Evolutionary conservation across 2,329 filamentous ascomycete species (phyloP).

Genomic region (Periconia digitata): DNA sequence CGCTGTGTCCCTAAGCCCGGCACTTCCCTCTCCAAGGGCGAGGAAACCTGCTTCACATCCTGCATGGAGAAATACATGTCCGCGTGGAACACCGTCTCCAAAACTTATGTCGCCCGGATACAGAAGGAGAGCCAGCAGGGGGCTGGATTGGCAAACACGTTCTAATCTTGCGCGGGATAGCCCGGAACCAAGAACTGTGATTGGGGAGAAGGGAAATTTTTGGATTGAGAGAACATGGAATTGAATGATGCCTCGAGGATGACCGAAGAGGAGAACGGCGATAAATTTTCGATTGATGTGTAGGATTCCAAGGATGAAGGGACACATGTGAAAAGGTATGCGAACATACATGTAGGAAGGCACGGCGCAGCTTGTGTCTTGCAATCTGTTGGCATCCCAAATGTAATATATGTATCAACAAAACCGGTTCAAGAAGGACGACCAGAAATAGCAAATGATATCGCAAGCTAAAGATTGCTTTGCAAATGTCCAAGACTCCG

Average conservation of each 20-base stretch:
- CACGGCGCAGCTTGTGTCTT: too few species aligned
- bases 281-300: not conserved
- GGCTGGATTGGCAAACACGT: conserved; percentile 6
- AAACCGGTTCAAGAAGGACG: not conserved
- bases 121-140: conserved; percentile 42
- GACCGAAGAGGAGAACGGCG: not conserved
- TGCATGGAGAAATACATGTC: conserved; percentile 62
- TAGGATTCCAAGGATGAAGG: not conserved
- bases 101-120: conserved; percentile 53
- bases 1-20: conserved; percentile 57
- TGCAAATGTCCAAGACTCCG: conserved; percentile 1
- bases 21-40: conserved; percentile 52
- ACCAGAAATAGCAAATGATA: not conserved
- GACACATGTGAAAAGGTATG: too few species aligned
- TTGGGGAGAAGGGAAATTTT: not conserved
- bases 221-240: not conserved
- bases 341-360: too few species aligned
- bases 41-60: conserved; percentile 52
- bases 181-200: too few species aligned
- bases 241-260: not conserved
- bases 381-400: not conserved
- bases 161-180: not conserved
- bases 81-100: conserved; percentile 54
- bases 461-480: conserved; percentile 1
- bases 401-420: conserved; percentile 30